Base-by-base conservation (phyloP, 2,329 filamentous ascomycete genomes). In the Pyrenochaeta sp. region DNA sequence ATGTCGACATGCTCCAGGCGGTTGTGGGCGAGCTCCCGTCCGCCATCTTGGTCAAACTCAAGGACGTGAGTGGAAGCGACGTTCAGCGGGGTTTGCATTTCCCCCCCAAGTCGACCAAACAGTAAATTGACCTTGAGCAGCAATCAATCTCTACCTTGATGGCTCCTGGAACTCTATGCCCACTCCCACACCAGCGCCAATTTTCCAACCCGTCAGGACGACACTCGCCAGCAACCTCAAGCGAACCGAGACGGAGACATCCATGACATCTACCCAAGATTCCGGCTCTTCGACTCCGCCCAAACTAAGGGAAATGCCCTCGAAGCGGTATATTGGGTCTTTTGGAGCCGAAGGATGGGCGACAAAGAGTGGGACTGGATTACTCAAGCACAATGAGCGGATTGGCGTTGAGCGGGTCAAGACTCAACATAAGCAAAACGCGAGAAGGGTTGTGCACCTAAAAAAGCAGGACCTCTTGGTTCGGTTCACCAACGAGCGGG, bases 331-430 rank as follows among this genome's bases (percentile, higher is more conserved):
- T 61, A 82, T 97, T 48, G 94, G 94, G 13, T 90, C 91, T 0
- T 94, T 97, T 71, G 94, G 94, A 7, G 91, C 89, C 4, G 90
- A 88, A 40, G 94, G 87, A 4, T 99, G 94, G 94, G 86, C 90
- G 5, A 97, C 93, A 3, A 84, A 86, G 59, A 96, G 90, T 68
- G 93, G 93, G 0, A 75, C 74, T 3, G 83, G 83, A 24, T 67
- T 96, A 5, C 66, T 99, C 18, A 88, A 85, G 54, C 88, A 96
- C 61, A 90, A 89, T 11, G 93, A 97, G 54, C 60, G 74, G n/a
- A 84, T 99, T 44, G 85, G 81, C 35, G 96, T 99, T 30, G 93
- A 97, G 72, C 85, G 94, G 29, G 85, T 90, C 46, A 92, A 88
- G 69, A 84, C 88, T 18, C 85, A 88, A 9, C 79, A 82, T 1